Base-by-base conservation (phyloP, 768 basidiomycete genomes). In the Cubamyces sp. region DNA sequence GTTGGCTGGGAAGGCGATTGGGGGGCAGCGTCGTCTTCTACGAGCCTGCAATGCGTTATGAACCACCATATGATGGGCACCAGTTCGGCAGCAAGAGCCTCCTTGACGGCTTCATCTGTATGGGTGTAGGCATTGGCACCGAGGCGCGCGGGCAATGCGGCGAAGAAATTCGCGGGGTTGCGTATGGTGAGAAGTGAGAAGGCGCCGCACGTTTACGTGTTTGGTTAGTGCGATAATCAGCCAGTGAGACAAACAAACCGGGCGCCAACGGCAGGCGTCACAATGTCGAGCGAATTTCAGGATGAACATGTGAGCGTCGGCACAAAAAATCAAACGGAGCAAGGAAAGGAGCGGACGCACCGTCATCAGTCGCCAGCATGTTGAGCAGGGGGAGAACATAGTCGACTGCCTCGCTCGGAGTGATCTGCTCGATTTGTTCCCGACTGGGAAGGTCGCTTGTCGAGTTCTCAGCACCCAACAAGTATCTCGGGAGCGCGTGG, bases 11-110 rank as follows among this genome's bases (percentile, higher is more conserved):
- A 61, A 2, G 60, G 60, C 41, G 61, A 57, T 15, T 21, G 46
- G 6, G 54, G 37, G 3, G 53, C 40, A 8, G 49, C 28, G 42
- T 73, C 71, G 21, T 71, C 69, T 21, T 71, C 70, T 21, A 73
- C 70, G 42, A 73, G 62, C 42, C 57, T 66, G 55, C 70, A 73
- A 56, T 68, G 69, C 3, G 87, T 85, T 68, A 92, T 87, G 76
- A 96, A 98, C 87, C 93, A 96, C 94, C 94, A 97, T 50, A 97
- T 84, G 66, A 96, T 84, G 52, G 83, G 77, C 40, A 92, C 86
- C 11, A 98, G 79, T 66, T 92, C 88, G 1, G 85, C 81, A 1
- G 92, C 88, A 23, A 97, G 85, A 6, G 92, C 91, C 73, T 96
- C 94, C 72, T 91, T 92, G 54, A 97, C 93, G 47, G 81, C 73